phyloP scores from a whole-genome alignment of 1,139 yeast genomes.

The Yamadazyma atlantica region DNA sequence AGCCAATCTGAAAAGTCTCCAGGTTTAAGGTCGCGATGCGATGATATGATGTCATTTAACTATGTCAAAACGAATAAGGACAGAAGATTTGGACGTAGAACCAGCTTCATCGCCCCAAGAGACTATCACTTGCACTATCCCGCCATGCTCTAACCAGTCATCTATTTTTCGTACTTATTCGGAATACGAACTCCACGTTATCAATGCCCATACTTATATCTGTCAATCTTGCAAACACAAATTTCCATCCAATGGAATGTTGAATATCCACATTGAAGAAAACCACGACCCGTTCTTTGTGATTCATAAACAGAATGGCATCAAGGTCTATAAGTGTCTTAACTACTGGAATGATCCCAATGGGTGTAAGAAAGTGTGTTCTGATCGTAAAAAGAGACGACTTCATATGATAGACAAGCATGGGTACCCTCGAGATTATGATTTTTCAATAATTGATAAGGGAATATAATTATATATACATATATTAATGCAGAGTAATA shows the following conservation, averaged over 20 bases:
- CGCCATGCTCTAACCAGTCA: conserved; percentile 4
- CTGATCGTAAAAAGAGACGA: conserved; percentile 36
- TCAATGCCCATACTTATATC: conserved; percentile 21
- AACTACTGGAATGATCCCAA: conserved; percentile 10
- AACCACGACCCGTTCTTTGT: conserved; percentile 51
- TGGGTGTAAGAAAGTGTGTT: conserved; percentile 34
- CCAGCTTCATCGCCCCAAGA: neutral
- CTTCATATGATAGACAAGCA: conserved; percentile 51
- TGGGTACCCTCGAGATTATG: conserved; percentile 44
- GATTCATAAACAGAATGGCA: conserved; percentile 36
- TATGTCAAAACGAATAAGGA: neutral
- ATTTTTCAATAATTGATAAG: conserved; percentile 37
- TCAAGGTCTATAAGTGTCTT: conserved; percentile 42
- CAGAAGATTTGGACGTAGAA: conserved; percentile 4
- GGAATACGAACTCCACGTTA: conserved; percentile 32
- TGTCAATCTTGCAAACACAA: conserved; percentile 43
- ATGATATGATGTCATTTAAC: neutral
- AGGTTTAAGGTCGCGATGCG: neutral
- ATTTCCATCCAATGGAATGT: conserved; percentile 39
- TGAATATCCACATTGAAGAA: conserved; percentile 52
- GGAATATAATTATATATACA: conserved; percentile 15
- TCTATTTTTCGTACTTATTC: conserved; percentile 17
- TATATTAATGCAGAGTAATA: neutral
- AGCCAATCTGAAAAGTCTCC: too few species aligned
- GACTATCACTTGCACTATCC: conserved; percentile 1